Conservation (phyloP, 495 filamentous ascomycete genomes). For the Penicillium angulare region DNA sequence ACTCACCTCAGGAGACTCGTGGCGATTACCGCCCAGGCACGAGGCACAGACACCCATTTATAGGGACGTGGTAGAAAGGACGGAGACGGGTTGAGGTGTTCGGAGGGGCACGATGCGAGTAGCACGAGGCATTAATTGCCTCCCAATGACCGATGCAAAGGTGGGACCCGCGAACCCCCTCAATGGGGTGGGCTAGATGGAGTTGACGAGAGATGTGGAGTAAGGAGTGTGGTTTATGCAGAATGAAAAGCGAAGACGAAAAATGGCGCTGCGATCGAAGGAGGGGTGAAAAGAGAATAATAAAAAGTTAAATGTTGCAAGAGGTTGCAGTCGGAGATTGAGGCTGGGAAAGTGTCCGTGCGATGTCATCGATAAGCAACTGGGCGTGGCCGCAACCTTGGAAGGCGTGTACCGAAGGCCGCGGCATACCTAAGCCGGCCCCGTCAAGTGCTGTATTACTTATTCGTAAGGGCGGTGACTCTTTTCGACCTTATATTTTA, state of each 20-base stretch:
- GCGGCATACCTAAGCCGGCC: no score
- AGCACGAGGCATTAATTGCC: conserved; percentile 29
- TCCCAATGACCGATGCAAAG: conserved; percentile 17
- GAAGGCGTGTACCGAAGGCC: not conserved
- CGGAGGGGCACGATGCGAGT: conserved; percentile 20
- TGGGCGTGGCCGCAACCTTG: conserved; percentile 22
- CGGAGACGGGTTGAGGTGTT: not conserved
- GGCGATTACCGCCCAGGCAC: conserved; percentile 48
- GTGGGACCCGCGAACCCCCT: conserved; percentile 16
- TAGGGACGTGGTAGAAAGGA: not conserved
- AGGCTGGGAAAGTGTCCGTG: conserved; percentile 25
- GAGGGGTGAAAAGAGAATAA: conserved; percentile 1
- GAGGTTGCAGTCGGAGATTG: conserved; percentile 9
- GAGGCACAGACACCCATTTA: conserved; percentile 54
- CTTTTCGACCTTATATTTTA: no score
- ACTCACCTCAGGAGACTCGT: conserved; percentile 47
- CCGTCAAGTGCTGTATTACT: no score
- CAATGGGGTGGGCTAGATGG: not conserved
- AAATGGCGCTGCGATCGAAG: conserved; percentile 14
- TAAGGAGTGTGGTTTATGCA: conserved; percentile 21
- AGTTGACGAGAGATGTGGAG: not conserved
- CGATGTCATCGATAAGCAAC: conserved; percentile 28
- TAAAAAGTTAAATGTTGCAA: not conserved
- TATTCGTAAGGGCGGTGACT: no score
- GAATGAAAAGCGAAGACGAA: conserved; percentile 5